Percentiles rank a stretch among this genome's conserved stretches.
These are phyloP conservation scores for Davidsoniella australis DNA, from an alignment of 2,329 filamentous ascomycete genomes.

Conservation along the genomic window DNA sequence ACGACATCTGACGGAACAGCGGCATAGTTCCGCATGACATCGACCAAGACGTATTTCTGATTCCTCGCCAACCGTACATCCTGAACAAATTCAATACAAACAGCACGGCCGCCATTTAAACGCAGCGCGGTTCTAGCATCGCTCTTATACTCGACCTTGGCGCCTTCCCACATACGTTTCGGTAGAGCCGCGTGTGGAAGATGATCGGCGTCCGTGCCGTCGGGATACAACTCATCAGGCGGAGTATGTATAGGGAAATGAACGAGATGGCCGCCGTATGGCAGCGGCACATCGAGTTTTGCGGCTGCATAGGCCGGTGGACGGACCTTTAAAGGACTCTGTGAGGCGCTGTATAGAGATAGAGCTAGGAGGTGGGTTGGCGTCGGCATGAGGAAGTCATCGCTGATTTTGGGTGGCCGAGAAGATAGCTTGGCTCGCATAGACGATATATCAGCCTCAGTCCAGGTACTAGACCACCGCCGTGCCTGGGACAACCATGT, in stretches of 20 bases:
- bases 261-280: conserved; percentile 32
- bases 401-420: conserved; percentile 21
- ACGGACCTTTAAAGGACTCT: conserved; percentile 7
- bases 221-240: conserved; percentile 46
- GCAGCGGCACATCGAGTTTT: conserved; percentile 14
- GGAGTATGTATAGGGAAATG: conserved; percentile 65
- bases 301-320: conserved; percentile 10
- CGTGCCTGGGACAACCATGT: conserved; percentile 24
- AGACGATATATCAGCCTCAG: background rate
- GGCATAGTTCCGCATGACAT: conserved; percentile 31
- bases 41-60: conserved; percentile 29
- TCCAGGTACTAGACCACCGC: background rate
- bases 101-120: conserved; percentile 23
- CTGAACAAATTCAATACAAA: conserved; percentile 30
- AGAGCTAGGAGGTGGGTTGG: conserved; percentile 48
- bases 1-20: conserved; percentile 14
- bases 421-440: conserved; percentile 1
- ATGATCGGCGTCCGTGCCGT: conserved; percentile 73
- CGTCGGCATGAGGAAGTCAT: conserved; percentile 35
- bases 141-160: conserved; percentile 40
- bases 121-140: conserved; percentile 19
- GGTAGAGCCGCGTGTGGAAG: conserved; percentile 48
- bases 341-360: conserved; percentile 28
- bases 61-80: conserved; percentile 22
- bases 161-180: conserved; percentile 80